Conservation (phyloP, 2,329 filamentous ascomycete species). For the Stromatinia cepivora region DNA sequence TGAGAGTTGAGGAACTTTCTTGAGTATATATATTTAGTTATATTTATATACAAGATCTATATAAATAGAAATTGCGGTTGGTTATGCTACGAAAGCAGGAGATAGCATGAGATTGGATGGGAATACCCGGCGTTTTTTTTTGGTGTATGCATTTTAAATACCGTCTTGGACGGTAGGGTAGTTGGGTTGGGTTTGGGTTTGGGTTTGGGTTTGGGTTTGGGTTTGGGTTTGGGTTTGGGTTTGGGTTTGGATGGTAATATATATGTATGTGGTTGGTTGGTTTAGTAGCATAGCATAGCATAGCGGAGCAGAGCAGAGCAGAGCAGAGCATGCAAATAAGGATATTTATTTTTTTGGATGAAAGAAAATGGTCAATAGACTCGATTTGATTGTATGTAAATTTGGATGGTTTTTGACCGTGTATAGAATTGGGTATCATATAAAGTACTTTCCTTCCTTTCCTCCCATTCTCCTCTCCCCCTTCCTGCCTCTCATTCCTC, state of each 20-base stretch:
- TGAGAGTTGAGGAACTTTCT: background rate
- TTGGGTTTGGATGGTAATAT: constrained; percentile 13
- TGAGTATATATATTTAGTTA: no score
- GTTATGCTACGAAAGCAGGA: constrained; percentile 2
- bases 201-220: background rate
- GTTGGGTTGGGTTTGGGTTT: background rate
- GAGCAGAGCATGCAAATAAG: background rate
- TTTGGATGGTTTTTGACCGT: no score
- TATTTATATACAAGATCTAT: background rate
- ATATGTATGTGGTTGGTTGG: background rate
- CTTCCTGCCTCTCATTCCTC: background rate
- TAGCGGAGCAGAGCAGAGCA: background rate
- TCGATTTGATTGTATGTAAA: background rate
- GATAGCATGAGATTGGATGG: constrained; percentile 17
- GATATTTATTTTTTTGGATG: background rate
- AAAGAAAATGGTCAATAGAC: no score
- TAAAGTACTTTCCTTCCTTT: background rate
- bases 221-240: background rate
- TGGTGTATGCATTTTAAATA: constrained; percentile 4
- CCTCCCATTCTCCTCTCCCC: background rate
- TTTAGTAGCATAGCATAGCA: background rate
- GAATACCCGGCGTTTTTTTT: constrained; percentile 18
- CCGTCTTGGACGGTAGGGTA: background rate
- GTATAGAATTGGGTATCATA: background rate
- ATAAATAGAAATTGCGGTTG: background rate